Conservation (phyloP, 805 yeast genomes). For the Zygosaccharomyces kombuchaensis region DNA sequence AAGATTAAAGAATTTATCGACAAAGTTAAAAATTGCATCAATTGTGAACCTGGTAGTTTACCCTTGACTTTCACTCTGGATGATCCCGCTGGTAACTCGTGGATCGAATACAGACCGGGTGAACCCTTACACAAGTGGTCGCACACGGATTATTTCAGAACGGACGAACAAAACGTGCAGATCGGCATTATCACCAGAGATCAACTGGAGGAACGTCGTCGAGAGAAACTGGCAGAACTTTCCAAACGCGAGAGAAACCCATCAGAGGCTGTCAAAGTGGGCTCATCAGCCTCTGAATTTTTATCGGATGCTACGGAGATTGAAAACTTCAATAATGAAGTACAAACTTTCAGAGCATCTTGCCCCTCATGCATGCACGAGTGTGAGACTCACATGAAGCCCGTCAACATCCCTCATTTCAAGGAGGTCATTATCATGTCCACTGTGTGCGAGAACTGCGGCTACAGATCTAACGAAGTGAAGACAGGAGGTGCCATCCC, state of each 20-base stretch:
- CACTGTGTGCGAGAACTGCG: conserved; percentile 87
- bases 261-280: conserved; percentile 20
- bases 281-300: conserved; percentile 41
- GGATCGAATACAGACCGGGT: conserved; percentile 86
- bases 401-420: conserved; percentile 95
- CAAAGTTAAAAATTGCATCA: conserved; percentile 54
- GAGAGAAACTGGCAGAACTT: conserved; percentile 32
- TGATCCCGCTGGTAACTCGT: conserved; percentile 96
- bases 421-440: conserved; percentile 96
- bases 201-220: conserved; percentile 43
- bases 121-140: conserved; percentile 91
- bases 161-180: conserved; percentile 81
- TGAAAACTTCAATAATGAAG: conserved; percentile 83
- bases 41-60: conserved; percentile 61
- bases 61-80: conserved; percentile 79
- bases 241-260: conserved; percentile 37
- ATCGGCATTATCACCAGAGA: conserved; percentile 72
- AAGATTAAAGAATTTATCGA: conserved; percentile 68
- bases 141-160: conserved; percentile 71
- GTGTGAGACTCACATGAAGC: conserved; percentile 93
- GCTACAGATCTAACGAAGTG: conserved; percentile 94
- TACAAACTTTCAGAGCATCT: conserved; percentile 86
- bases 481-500: conserved; percentile 98
- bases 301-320: conserved; percentile 70
- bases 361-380: conserved; percentile 79